These are phyloP conservation scores for Hortaea werneckii DNA, from an alignment of 2,329 filamentous ascomycete genomes.

Conservation along the genomic window DNA sequence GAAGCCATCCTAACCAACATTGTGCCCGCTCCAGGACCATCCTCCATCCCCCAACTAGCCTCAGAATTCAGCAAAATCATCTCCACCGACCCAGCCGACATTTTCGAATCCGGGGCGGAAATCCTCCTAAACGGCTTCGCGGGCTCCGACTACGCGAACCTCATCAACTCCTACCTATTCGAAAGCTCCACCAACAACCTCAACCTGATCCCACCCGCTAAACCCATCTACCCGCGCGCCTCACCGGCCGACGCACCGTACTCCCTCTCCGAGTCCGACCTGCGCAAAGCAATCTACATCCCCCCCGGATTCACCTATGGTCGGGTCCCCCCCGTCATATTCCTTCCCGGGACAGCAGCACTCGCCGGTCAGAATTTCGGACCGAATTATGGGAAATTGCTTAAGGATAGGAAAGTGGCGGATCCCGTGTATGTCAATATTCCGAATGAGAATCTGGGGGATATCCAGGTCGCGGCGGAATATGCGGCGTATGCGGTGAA, in stretches of 20 bases:
- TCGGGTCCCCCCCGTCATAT: conserved; percentile 34
- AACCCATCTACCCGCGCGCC: conserved; percentile 29
- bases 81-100: conserved; percentile 11
- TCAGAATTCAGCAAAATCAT: conserved; percentile 9
- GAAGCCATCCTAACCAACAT: conserved; percentile 15
- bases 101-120: conserved; percentile 11
- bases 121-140: conserved; percentile 14
- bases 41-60: conserved; percentile 9
- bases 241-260: conserved; percentile 38
- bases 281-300: conserved; percentile 45
- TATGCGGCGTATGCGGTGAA: conserved; percentile 50
- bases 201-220: conserved; percentile 16
- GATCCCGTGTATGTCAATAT: conserved; percentile 50
- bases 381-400: conserved; percentile 40
- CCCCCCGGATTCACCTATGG: conserved; percentile 39
- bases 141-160: conserved; percentile 9
- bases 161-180: conserved; percentile 9
- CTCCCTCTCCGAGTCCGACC: conserved; percentile 33
- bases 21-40: conserved; percentile 14
- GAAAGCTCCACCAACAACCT: conserved; percentile 18
- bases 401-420: conserved; percentile 31
- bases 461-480: conserved; percentile 44
- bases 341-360: conserved; percentile 45
- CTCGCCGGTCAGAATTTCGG: conserved; percentile 36
- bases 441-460: conserved; percentile 36